These are phyloP conservation scores for Phlyctochytrium arcticum DNA, from an alignment of 192 early-diverging fungal genomes.

Conservation along the genomic window DNA sequence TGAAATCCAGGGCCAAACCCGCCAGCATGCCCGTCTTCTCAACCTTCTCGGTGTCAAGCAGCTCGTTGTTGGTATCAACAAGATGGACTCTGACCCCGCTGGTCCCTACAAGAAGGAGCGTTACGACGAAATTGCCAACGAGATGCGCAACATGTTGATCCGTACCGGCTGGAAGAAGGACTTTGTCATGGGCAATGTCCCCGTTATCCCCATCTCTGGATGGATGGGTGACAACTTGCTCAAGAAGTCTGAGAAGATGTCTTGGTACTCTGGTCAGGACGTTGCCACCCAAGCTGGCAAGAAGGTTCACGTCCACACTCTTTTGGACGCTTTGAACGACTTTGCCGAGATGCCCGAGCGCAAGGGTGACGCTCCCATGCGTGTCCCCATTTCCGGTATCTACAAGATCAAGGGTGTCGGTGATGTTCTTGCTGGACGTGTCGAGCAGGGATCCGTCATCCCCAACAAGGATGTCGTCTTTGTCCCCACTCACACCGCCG, in stretches of 20 bases:
- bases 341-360: conserved; percentile 82
- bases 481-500: conserved; percentile 80
- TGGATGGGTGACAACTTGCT: conserved; percentile 99
- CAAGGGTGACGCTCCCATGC: conserved; percentile 90
- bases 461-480: conserved; percentile 68
- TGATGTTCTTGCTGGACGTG: conserved; percentile 94
- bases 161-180: conserved; percentile 90
- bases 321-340: conserved; percentile 92
- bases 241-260: conserved; percentile 87
- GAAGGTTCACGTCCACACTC: conserved; percentile 63
- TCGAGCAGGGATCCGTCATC: conserved; percentile 45
- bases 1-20: conserved; percentile 85
- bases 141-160: conserved; percentile 53
- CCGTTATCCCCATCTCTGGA: conserved; percentile 97
- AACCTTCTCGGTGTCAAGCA: conserved; percentile 98
- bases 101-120: conserved; percentile 86
- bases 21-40: conserved; percentile 97
- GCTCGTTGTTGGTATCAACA: conserved; percentile 99
- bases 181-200: conserved; percentile 89
- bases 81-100: conserved; percentile 91
- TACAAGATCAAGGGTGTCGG: conserved; percentile 99
- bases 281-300: conserved; percentile 62
- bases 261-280: conserved; percentile 98
- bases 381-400: conserved; percentile 95
- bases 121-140: conserved; percentile 95